Evolutionary conservation across 805 yeast genomes (phyloP).

Genomic region (Priceomyces melissophilus): DNA sequence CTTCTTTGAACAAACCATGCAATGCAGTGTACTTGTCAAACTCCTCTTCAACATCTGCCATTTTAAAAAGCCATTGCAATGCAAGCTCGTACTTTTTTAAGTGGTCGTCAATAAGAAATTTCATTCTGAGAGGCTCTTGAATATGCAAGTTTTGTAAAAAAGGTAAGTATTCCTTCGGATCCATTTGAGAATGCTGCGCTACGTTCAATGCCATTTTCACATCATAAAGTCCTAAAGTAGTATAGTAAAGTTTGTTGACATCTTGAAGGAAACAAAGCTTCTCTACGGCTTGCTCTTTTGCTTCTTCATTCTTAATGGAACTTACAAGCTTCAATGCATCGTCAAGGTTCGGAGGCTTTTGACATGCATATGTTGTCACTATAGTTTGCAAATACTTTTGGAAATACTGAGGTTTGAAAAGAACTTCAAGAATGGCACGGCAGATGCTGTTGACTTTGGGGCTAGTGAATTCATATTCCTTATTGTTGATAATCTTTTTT

Average conservation of each 20-base stretch:
- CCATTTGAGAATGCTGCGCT: slow-evolving; percentile 96
- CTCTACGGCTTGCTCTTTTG: slow-evolving; percentile 58
- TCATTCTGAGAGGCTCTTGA: slow-evolving; percentile 61
- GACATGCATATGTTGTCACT: slow-evolving; percentile 89
- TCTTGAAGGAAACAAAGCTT: slow-evolving; percentile 91
- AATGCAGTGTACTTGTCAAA: slow-evolving; percentile 63
- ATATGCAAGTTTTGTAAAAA: slow-evolving; percentile 77
- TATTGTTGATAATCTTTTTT: slow-evolving; percentile 38
- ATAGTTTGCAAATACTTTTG: slow-evolving; percentile 67
- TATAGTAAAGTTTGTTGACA: slow-evolving; percentile 74
- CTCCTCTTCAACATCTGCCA: slow-evolving; percentile 47
- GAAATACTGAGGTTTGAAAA: slow-evolving; percentile 50
- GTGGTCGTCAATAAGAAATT: slow-evolving; percentile 75
- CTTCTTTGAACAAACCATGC: slow-evolving; percentile 68
- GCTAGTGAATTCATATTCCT: slow-evolving; percentile 34
- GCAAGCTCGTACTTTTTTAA: slow-evolving; percentile 70
- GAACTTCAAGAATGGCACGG: slow-evolving; percentile 58
- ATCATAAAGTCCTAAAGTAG: slow-evolving; percentile 79
- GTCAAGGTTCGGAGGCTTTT: slow-evolving; percentile 78
- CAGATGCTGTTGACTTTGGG: slow-evolving; percentile 78
- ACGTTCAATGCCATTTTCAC: slow-evolving; percentile 74
- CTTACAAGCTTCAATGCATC: slow-evolving; percentile 70
- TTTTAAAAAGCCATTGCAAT: slow-evolving; percentile 55
- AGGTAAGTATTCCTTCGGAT: slow-evolving; percentile 95
- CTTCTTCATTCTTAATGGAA: slow-evolving; percentile 42